Conservation (phyloP, 2,329 filamentous ascomycete species). For the Ceratocystis alfenasii region DNA sequence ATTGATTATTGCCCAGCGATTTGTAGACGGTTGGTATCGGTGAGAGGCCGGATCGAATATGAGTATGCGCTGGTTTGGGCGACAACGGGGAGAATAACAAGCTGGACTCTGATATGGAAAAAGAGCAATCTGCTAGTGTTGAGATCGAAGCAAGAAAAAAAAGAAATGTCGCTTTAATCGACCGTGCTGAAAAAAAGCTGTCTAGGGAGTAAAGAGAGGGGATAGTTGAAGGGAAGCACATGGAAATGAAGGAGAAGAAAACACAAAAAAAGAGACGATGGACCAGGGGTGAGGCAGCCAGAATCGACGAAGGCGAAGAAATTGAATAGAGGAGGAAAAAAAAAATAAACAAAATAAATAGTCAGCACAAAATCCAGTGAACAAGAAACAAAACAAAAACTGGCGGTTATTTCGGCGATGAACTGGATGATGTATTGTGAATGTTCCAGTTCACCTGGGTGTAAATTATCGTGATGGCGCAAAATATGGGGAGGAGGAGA, state of each 20-base stretch:
- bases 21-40: neutral
- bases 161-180: neutral
- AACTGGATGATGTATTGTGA: neutral
- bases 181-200: conserved; percentile 7
- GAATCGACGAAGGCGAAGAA: neutral
- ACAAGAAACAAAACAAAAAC: neutral
- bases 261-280: conserved; percentile 8
- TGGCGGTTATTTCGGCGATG: neutral
- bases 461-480: conserved; percentile 2
- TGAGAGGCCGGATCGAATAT: neutral
- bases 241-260: conserved; percentile 3
- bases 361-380: neutral
- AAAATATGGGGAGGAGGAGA: conserved; percentile 10
- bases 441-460: neutral
- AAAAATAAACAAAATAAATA: neutral
- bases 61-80: neutral
- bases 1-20: neutral
- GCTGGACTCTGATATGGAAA: neutral
- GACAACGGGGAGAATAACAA: neutral
- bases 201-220: conserved; percentile 10
- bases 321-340: neutral
- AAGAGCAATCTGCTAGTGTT: neutral
- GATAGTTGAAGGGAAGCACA: conserved; percentile 5
- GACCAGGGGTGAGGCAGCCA: conserved; percentile 2
- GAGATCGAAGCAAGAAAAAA: neutral